These are phyloP conservation scores for Hypoxylon trugodes DNA, from an alignment of 495 filamentous ascomycete genomes.

Conservation along the genomic window DNA sequence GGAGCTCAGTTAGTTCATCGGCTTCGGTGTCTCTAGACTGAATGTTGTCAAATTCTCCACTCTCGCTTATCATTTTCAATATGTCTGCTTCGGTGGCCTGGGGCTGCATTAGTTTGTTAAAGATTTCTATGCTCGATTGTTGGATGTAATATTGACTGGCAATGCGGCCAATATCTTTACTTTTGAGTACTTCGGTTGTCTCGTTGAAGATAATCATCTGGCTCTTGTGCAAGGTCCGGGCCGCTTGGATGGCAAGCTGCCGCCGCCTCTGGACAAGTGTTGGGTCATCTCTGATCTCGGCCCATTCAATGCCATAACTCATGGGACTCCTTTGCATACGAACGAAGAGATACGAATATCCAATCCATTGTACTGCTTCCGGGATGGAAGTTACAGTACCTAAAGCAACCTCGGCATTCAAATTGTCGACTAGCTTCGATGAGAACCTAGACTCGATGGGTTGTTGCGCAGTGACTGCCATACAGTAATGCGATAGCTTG, in stretches of 20 bases:
- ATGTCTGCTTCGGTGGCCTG: slow-evolving; percentile 86
- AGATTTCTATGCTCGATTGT: slow-evolving; percentile 91
- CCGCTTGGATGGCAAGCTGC: slow-evolving; percentile 86
- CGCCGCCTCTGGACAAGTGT: slow-evolving; percentile 81
- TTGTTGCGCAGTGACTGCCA: slow-evolving; percentile 91
- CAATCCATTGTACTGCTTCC: slow-evolving; percentile 95
- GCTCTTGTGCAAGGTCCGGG: slow-evolving; percentile 81
- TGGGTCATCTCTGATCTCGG: slow-evolving; percentile 88
- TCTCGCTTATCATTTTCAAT: slow-evolving; percentile 92
- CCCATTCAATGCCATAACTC: slow-evolving; percentile 94
- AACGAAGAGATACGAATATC: slow-evolving; percentile 97
- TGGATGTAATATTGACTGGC: slow-evolving; percentile 97
- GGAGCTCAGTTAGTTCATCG: slow-evolving; percentile 75
- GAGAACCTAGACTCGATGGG: slow-evolving; percentile 97
- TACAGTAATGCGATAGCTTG: slow-evolving; percentile 89
- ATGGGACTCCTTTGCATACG: slow-evolving; percentile 93
- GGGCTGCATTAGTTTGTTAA: slow-evolving; percentile 90
- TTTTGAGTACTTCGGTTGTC: slow-evolving; percentile 83
- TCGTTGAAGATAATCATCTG: slow-evolving; percentile 99
- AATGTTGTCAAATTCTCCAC: slow-evolving; percentile 97
- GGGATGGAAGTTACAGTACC: slow-evolving; percentile 95
- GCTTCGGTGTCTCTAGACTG: slow-evolving; percentile 88
- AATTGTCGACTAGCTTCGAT: slow-evolving; percentile 88
- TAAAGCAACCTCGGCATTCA: slow-evolving; percentile 94
- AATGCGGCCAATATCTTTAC: slow-evolving; percentile 95